These are phyloP conservation scores for Diplodia corticola DNA, from an alignment of 2,329 filamentous ascomycete species.

Conservation along the genomic window DNA sequence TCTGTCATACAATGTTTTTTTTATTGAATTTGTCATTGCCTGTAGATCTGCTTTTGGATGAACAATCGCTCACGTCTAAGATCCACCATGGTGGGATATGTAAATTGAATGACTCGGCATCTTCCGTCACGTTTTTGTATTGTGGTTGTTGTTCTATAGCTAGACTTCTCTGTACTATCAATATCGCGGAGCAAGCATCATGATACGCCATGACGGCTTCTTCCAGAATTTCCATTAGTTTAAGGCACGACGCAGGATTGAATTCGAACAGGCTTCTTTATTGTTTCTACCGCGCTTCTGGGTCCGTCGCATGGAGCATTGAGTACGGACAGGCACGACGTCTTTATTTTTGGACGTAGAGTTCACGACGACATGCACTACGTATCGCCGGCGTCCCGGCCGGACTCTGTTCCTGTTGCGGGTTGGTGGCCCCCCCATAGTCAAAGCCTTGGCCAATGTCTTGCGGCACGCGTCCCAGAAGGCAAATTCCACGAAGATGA, in stretches of 20 bases:
- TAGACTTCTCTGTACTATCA: neutral
- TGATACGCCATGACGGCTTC: neutral
- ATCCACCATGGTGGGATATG: neutral
- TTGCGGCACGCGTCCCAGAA: neutral
- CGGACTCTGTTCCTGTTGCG: neutral
- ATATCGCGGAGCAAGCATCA: constrained; percentile 7
- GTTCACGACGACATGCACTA: neutral
- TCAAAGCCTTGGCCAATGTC: too few species aligned
- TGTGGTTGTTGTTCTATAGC: neutral
- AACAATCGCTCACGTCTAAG: neutral
- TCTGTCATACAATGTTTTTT: neutral
- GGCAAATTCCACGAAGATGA: neutral
- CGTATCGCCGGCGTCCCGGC: neutral
- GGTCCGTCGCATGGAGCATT: neutral
- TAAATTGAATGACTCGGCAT: constrained; percentile 4
- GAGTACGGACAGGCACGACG: neutral
- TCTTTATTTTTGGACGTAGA: neutral
- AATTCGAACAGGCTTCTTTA: neutral
- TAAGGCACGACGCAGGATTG: neutral
- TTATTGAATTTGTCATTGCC: neutral
- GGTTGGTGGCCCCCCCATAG: neutral
- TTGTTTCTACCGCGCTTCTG: neutral
- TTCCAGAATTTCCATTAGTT: constrained; percentile 1
- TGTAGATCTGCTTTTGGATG: neutral
- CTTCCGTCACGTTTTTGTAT: neutral